Conservation (phyloP, 2,329 filamentous ascomycete genomes). For the Paramyrothecium sp. region DNA sequence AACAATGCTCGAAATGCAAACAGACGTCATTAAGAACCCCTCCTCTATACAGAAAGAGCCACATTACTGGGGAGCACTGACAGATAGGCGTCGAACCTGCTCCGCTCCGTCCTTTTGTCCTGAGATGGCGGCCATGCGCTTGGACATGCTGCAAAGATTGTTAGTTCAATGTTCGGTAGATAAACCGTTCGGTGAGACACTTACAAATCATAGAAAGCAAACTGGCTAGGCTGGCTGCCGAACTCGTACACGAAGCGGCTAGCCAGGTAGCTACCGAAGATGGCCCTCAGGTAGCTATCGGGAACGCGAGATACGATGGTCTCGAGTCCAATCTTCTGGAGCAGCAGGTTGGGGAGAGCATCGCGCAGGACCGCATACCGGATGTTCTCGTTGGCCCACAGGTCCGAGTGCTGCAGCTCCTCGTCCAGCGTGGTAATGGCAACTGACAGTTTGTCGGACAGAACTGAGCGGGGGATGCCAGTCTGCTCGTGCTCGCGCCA, state of each 20-base stretch:
- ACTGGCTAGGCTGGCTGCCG: conserved; percentile 88
- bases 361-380: conserved; percentile 77
- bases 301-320: conserved; percentile 85
- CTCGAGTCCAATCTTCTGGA: conserved; percentile 88
- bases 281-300: conserved; percentile 86
- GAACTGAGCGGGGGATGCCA: conserved; percentile 74
- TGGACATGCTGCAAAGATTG: conserved; percentile 55
- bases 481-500: conserved; percentile 91
- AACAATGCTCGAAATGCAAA: conserved; percentile 1
- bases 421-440: conserved; percentile 97
- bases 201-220: conserved; percentile 98
- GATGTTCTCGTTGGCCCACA: conserved; percentile 83
- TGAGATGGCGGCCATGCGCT: conserved; percentile 53
- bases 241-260: conserved; percentile 96
- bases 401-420: conserved; percentile 87
- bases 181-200: conserved; percentile 33
- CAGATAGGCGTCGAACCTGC: conserved; percentile 22
- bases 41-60: neutral
- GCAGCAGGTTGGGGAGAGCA: conserved; percentile 78
- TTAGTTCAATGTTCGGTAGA: conserved; percentile 25
- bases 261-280: conserved; percentile 94
- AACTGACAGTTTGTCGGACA: conserved; percentile 85
- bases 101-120: conserved; percentile 17
- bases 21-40: neutral
- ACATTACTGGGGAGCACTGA: conserved; percentile 10